Conservation (phyloP, 2,329 filamentous ascomycete genomes). For the Xylaria sp. region DNA sequence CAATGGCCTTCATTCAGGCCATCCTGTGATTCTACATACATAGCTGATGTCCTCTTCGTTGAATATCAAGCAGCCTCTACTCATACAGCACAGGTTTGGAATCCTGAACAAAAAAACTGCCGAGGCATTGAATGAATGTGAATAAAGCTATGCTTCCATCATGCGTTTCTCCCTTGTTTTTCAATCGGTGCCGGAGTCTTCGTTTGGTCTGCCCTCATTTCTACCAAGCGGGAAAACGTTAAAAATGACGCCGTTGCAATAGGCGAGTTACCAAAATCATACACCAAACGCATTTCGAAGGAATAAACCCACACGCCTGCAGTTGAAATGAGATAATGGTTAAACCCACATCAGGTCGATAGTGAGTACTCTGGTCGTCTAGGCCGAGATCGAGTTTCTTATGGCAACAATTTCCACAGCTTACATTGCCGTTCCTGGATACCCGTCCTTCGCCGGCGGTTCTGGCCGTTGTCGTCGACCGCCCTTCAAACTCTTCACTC, state of each 20-base stretch:
- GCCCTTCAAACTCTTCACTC: slow-evolving; percentile 85
- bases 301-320: background rate
- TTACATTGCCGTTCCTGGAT: slow-evolving; percentile 42
- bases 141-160: slow-evolving; percentile 32
- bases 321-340: slow-evolving; percentile 3
- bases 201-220: slow-evolving; percentile 10
- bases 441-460: slow-evolving; percentile 44
- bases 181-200: background rate
- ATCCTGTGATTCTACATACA: slow-evolving; percentile 24
- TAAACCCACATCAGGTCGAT: background rate
- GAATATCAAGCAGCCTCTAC: slow-evolving; percentile 31
- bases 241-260: slow-evolving; percentile 11
- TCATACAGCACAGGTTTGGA: slow-evolving; percentile 39
- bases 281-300: slow-evolving; percentile 21
- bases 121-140: slow-evolving; percentile 39
- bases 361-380: background rate
- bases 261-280: slow-evolving; percentile 12
- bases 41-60: slow-evolving; percentile 26
- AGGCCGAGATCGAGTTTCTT: background rate
- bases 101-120: slow-evolving; percentile 40
- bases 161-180: slow-evolving; percentile 23
- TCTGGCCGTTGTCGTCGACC: slow-evolving; percentile 63
- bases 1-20: background rate
- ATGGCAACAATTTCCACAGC: background rate
- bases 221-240: slow-evolving; percentile 5